Evolutionary conservation across 345 rosid genomes (phyloP).

Genomic region (Trapa incisa): DNA sequence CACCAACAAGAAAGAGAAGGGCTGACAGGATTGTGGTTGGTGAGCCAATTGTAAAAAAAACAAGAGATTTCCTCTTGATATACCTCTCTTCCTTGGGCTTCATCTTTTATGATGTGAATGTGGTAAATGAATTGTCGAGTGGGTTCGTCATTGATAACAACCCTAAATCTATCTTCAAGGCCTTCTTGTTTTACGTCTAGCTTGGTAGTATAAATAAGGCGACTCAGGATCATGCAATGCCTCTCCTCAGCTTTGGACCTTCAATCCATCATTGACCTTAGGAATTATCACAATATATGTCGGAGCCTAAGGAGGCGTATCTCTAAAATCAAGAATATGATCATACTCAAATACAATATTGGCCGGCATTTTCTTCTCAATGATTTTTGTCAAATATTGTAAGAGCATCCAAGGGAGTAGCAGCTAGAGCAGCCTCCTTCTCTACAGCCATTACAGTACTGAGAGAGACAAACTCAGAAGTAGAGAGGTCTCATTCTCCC

Average conservation of each 20-base stretch:
- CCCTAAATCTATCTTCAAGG: conserved; percentile 70
- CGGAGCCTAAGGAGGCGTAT: conserved; percentile 74
- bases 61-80: too few species aligned
- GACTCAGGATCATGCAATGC: conserved; percentile 78
- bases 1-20: too few species aligned
- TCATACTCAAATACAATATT: conserved; percentile 78
- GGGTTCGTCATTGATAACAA: conserved; percentile 92
- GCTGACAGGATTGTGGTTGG: too few species aligned
- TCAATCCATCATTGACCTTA: conserved; percentile 71
- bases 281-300: conserved; percentile 78
- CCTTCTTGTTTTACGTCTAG: conserved; percentile 85
- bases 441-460: neutral
- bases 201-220: conserved; percentile 78
- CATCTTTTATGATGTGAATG: conserved; percentile 33
- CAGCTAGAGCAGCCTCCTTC: conserved; percentile 2
- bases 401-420: neutral
- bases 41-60: too few species aligned
- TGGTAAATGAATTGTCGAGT: conserved; percentile 83
- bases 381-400: conserved; percentile 63
- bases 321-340: conserved; percentile 82
- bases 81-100: too few species aligned
- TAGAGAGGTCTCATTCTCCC: too few species aligned
- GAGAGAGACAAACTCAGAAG: neutral
- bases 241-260: conserved; percentile 86
- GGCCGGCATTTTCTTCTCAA: conserved; percentile 81